These are phyloP conservation scores for Tetrapisispora namnaoensis DNA, from an alignment of 805 yeast species.

Conservation along the genomic window DNA sequence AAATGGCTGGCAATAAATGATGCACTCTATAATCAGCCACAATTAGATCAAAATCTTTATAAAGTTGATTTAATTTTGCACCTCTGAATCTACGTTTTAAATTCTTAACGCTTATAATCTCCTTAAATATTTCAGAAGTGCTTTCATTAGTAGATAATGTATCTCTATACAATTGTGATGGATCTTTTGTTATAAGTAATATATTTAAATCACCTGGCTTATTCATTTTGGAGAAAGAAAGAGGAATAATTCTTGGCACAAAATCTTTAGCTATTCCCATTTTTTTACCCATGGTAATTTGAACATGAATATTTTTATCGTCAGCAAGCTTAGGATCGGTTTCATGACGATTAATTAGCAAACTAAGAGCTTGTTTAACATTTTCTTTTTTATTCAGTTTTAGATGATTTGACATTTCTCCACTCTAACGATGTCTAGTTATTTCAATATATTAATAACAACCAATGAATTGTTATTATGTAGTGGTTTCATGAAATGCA, in stretches of 20 bases:
- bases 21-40: conserved; percentile 63
- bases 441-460: too few species aligned
- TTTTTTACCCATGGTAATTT: conserved; percentile 38
- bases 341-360: conserved; percentile 22
- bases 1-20: conserved; percentile 44
- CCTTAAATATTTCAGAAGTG: conserved; percentile 53
- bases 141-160: conserved; percentile 41
- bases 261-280: conserved; percentile 38
- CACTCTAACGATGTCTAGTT: background rate
- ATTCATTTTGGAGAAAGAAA: conserved; percentile 40
- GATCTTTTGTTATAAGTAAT: conserved; percentile 64
- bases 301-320: conserved; percentile 28
- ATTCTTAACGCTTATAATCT: conserved; percentile 50
- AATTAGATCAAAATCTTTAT: conserved; percentile 54
- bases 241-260: conserved; percentile 50
- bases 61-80: conserved; percentile 39
- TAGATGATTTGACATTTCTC: conserved; percentile 6
- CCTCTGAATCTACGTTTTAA: conserved; percentile 39
- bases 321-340: conserved; percentile 21
- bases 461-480: too few species aligned
- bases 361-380: conserved; percentile 14
- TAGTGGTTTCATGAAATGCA: too few species aligned
- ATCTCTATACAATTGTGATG: conserved; percentile 46
- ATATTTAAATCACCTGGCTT: conserved; percentile 41
- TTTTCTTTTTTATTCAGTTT: conserved; percentile 5